phyloP scores from a whole-genome alignment of 768 basidiomycete species.

The Phallus indusiatus region DNA sequence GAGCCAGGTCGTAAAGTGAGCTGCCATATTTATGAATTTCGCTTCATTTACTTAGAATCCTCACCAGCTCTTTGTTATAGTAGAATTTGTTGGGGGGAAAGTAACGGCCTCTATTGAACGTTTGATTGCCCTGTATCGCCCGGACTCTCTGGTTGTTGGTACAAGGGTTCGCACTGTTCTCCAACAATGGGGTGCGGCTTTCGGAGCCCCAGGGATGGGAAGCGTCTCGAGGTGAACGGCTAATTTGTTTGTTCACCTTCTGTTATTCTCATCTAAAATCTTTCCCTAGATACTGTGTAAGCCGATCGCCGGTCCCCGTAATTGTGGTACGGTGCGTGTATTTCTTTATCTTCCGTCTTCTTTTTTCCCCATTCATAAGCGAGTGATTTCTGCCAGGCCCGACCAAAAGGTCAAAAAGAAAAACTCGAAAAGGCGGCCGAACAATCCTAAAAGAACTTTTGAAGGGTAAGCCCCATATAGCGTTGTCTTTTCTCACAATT shows the following conservation, averaged over 20 bases:
- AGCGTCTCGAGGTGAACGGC: conserved; percentile 45
- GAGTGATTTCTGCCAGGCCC: not conserved
- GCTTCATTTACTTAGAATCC: not conserved
- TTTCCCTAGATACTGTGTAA: conserved; percentile 62
- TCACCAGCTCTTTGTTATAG: conserved; percentile 69
- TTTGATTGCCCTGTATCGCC: conserved; percentile 83
- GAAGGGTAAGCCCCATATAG: not conserved
- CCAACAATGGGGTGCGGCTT: conserved; percentile 42
- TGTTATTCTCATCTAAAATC: not conserved
- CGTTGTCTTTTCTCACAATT: not conserved
- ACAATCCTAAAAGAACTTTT: not conserved
- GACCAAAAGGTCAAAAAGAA: not conserved
- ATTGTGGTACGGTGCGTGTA: conserved; percentile 68
- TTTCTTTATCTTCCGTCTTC: not conserved
- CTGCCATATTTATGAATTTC: not conserved
- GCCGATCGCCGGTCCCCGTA: conserved; percentile 90
- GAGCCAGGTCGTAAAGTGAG: conserved; percentile 69
- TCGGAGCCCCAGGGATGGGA: conserved; percentile 47
- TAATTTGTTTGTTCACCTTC: not conserved
- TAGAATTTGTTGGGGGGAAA: conserved; percentile 90
- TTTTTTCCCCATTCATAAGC: not conserved
- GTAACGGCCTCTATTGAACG: conserved; percentile 86
- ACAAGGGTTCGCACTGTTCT: conserved; percentile 62
- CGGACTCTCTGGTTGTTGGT: conserved; percentile 89
- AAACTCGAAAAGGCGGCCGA: not conserved